Evolutionary conservation across 306 rosid species (phyloP).

Genomic region (Prunus armeniaca): DNA sequence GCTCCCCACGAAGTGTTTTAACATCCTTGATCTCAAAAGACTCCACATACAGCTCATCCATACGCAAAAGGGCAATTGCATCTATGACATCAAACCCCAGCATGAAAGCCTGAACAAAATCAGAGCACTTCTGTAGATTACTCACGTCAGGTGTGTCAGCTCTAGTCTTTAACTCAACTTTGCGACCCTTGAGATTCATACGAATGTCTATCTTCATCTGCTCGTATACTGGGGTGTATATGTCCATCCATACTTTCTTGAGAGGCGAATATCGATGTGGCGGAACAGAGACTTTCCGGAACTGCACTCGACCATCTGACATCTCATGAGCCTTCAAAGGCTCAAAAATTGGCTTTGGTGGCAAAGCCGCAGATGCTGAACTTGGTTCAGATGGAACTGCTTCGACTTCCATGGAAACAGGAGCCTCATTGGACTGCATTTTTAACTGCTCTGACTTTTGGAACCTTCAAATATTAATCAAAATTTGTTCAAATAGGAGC

Average conservation of each 20-base stretch:
- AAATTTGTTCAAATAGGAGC: neutral
- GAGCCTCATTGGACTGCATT: conserved; percentile 52
- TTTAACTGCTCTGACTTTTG: conserved; percentile 14
- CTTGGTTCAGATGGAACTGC: conserved; percentile 27
- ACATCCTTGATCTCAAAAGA: conserved; percentile 93
- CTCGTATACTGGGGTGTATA: conserved; percentile 71
- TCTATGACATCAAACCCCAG: conserved; percentile 84
- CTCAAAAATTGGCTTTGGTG: conserved; percentile 63
- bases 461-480: neutral
- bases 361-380: conserved; percentile 32
- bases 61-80: conserved; percentile 68
- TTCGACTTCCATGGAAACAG: conserved; percentile 61
- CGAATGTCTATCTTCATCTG: conserved; percentile 78
- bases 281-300: conserved; percentile 75
- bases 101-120: conserved; percentile 91
- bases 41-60: conserved; percentile 84
- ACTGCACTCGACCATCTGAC: conserved; percentile 78
- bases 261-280: conserved; percentile 80
- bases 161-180: conserved; percentile 76
- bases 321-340: conserved; percentile 87
- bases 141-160: conserved; percentile 74
- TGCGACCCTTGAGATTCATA: conserved; percentile 81
- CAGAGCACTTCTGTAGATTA: conserved; percentile 80
- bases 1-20: conserved; percentile 76
- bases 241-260: conserved; percentile 84